These are phyloP conservation scores for Populus simonii DNA, from an alignment of 345 rosid genomes.

Conservation along the genomic window DNA sequence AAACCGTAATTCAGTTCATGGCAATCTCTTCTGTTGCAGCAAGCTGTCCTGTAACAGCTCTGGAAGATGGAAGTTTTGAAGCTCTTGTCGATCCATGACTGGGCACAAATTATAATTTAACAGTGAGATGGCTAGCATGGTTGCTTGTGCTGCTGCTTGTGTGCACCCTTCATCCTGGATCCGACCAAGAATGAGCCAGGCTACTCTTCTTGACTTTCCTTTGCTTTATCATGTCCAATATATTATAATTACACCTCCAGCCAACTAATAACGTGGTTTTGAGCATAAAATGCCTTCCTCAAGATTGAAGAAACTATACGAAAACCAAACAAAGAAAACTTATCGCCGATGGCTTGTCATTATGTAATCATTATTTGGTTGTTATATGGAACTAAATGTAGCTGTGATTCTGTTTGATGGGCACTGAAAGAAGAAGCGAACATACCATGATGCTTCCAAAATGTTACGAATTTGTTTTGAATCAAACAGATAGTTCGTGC, in stretches of 20 bases:
- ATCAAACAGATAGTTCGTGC: constrained; percentile 14
- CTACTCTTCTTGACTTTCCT: background rate
- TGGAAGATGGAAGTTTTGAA: constrained; percentile 35
- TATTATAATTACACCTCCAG: background rate
- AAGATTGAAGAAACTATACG: background rate
- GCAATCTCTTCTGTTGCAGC: too few species aligned
- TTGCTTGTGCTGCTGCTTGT: constrained; percentile 25
- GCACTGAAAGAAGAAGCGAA: too few species aligned
- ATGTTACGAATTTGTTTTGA: background rate
- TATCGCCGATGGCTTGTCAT: background rate
- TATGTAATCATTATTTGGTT: background rate
- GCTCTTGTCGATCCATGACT: constrained; percentile 15
- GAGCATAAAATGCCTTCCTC: background rate
- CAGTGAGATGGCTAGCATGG: constrained; percentile 17
- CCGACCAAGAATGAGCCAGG: constrained; percentile 25
- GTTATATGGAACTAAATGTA: background rate
- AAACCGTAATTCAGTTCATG: too few species aligned
- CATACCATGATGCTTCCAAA: background rate
- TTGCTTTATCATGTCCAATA: background rate
- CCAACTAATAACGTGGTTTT: background rate
- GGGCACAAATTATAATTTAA: background rate
- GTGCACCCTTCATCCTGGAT: constrained; percentile 21
- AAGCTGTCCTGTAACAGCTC: constrained; percentile 24
- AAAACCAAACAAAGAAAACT: background rate
- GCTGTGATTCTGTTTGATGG: background rate